Percentiles rank a stretch among this genome's conserved stretches.
Evolutionary conservation across 2,329 filamentous ascomycete genomes (phyloP).

Genomic region (Chrysosporium keratinophilum): DNA sequence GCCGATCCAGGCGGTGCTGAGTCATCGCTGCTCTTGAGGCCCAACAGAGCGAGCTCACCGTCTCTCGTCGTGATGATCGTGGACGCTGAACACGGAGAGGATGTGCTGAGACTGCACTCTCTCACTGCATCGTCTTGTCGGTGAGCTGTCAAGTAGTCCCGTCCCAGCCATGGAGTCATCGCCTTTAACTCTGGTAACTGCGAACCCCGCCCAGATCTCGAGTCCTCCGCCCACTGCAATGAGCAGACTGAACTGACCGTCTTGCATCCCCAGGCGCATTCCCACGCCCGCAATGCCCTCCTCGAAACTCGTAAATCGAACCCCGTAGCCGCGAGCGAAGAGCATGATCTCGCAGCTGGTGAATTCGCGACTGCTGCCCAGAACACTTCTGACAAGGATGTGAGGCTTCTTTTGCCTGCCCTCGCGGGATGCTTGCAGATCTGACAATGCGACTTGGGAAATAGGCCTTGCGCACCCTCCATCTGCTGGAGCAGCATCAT

Average conservation of each 20-base stretch:
- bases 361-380: slow-evolving; percentile 80
- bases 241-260: slow-evolving; percentile 7
- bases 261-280: slow-evolving; percentile 56
- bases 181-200: slow-evolving; percentile 52
- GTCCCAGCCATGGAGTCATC: slow-evolving; percentile 53
- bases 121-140: not conserved
- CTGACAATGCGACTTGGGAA: slow-evolving; percentile 31
- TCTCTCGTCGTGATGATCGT: too few relatives aligned
- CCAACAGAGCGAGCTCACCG: too few relatives aligned
- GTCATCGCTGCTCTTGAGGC: too few relatives aligned
- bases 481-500: slow-evolving; percentile 80
- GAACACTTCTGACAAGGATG: slow-evolving; percentile 53
- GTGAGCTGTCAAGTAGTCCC: not conserved
- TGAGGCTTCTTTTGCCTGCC: slow-evolving; percentile 21
- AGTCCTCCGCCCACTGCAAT: not conserved
- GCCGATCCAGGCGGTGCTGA: too few relatives aligned
- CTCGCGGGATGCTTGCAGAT: not conserved
- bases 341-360: slow-evolving; percentile 77
- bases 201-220: not conserved
- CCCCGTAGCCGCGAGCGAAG: slow-evolving; percentile 70
- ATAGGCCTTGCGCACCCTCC: slow-evolving; percentile 72
- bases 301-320: slow-evolving; percentile 57
- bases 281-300: slow-evolving; percentile 76
- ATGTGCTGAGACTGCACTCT: too few relatives aligned
- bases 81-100: too few relatives aligned